Percentiles rank a stretch among this genome's conserved stretches.
phyloP scores from a whole-genome alignment of 2,329 filamentous ascomycete genomes.

The Sporothrix humicola region DNA sequence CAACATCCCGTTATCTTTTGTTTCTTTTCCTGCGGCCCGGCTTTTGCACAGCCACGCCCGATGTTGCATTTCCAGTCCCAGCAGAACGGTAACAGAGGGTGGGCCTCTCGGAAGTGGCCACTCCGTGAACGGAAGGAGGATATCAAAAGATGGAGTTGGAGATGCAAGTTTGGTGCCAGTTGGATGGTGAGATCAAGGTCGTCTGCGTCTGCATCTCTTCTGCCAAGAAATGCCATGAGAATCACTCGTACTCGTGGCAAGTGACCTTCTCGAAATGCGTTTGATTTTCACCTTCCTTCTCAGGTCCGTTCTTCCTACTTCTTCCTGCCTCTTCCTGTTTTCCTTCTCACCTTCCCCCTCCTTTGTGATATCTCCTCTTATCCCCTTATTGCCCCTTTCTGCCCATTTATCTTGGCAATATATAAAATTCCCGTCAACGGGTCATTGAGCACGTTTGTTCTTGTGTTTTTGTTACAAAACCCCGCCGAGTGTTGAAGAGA shows the following conservation, averaged over 20 bases:
- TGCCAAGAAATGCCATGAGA: background rate
- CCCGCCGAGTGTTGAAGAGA: background rate
- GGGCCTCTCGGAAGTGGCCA: background rate
- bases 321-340: no score
- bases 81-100: background rate
- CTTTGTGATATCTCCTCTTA: background rate
- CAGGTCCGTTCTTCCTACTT: no score
- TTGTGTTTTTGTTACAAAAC: no score
- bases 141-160: background rate
- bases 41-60: constrained; percentile 26
- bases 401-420: constrained; percentile 6
- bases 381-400: background rate
- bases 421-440: background rate
- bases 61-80: constrained; percentile 8
- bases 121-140: constrained; percentile 26
- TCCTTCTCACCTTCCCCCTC: background rate
- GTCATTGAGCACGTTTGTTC: background rate
- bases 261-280: background rate
- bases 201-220: no score
- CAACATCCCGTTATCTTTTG: constrained; percentile 2
- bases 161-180: no score
- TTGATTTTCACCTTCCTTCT: constrained; percentile 10
- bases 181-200: no score
- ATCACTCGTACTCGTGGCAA: background rate
- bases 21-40: background rate